Percentiles rank a stretch among this genome's conserved stretches.
These are phyloP conservation scores for Pythium guiyangense DNA, from an alignment of 352 stramenopile genomes.

Conservation along the genomic window DNA sequence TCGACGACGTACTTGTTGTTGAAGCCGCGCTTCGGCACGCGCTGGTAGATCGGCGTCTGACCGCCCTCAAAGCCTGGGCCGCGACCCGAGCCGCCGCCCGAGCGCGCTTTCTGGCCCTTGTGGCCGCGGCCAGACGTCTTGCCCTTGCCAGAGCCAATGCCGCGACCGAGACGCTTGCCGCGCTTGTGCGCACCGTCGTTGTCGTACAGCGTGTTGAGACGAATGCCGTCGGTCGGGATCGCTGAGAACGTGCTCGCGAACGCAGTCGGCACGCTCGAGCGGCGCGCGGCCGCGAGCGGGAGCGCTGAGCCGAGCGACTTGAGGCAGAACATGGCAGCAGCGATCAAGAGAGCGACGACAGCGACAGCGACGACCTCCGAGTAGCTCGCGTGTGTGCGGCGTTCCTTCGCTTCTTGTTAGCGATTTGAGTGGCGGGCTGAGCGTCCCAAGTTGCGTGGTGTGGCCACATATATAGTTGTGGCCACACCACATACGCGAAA, in stretches of 20 bases:
- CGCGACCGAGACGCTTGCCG: conserved; percentile 88
- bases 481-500: too few relatives aligned
- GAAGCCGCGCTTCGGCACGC: conserved; percentile 97
- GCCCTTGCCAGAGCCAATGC: conserved; percentile 90
- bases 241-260: conserved; percentile 49
- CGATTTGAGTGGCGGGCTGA: too few relatives aligned
- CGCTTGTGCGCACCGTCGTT: conserved; percentile 88
- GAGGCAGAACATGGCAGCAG: conserved; percentile 41
- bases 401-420: too few relatives aligned
- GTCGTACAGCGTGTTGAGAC: conserved; percentile 84
- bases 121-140: conserved; percentile 96
- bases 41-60: conserved; percentile 97
- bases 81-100: conserved; percentile 74
- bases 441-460: too few relatives aligned
- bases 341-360: too few relatives aligned
- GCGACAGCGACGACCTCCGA: too few relatives aligned
- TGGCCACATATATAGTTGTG: too few relatives aligned
- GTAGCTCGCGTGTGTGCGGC: too few relatives aligned
- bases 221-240: conserved; percentile 50
- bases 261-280: conserved; percentile 11
- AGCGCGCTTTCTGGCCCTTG: conserved; percentile 96
- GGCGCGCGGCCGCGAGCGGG: conserved; percentile 20
- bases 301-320: conserved; percentile 52
- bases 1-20: conserved; percentile 78
- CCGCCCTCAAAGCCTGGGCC: conserved; percentile 96